Conservation (phyloP, 805 yeast genomes). For the Candida oleophila region DNA sequence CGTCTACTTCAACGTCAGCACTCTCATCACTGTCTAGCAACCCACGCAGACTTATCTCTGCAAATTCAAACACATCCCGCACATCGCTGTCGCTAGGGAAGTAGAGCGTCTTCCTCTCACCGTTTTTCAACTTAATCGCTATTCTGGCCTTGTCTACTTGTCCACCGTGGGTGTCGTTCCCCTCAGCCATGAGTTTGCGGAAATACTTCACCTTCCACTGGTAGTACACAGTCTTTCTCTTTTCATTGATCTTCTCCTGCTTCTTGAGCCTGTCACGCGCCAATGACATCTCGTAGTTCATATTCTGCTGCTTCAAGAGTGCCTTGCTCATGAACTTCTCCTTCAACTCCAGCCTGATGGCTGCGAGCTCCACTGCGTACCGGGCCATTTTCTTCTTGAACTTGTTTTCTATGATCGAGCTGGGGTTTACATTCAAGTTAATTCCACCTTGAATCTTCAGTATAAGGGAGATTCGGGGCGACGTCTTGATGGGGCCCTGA, state of each 20-base stretch:
- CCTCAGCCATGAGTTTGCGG: constrained; percentile 13
- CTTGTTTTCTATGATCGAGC: constrained; percentile 33
- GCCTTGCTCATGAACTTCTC: constrained; percentile 56
- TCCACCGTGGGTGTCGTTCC: constrained; percentile 10
- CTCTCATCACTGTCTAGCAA: constrained; percentile 28
- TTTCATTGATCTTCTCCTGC: constrained; percentile 22
- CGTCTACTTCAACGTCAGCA: constrained; percentile 17
- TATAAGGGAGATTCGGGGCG: constrained; percentile 61
- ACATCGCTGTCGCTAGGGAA: constrained; percentile 31
- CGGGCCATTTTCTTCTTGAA: constrained; percentile 48
- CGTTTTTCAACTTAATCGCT: constrained; percentile 66
- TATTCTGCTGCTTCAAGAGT: constrained; percentile 70
- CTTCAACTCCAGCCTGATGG: constrained; percentile 62
- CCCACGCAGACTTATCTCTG: constrained; percentile 37
- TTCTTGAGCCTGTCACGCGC: constrained; percentile 60
- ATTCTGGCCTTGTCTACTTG: constrained; percentile 48
- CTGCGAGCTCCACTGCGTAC: constrained; percentile 59
- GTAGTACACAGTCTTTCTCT: constrained; percentile 38
- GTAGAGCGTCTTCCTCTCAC: constrained; percentile 48
- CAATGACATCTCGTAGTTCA: constrained; percentile 71
- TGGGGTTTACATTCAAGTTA: constrained; percentile 36
- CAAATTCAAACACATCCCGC: constrained; percentile 33
- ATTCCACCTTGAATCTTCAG: constrained; percentile 63
- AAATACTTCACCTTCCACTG: constrained; percentile 27
- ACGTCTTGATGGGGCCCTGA: constrained; percentile 50